Percentiles rank a stretch among this genome's conserved stretches.
Conservation (phyloP, 805 yeast genomes). For the Candida sakaeoensis region DNA sequence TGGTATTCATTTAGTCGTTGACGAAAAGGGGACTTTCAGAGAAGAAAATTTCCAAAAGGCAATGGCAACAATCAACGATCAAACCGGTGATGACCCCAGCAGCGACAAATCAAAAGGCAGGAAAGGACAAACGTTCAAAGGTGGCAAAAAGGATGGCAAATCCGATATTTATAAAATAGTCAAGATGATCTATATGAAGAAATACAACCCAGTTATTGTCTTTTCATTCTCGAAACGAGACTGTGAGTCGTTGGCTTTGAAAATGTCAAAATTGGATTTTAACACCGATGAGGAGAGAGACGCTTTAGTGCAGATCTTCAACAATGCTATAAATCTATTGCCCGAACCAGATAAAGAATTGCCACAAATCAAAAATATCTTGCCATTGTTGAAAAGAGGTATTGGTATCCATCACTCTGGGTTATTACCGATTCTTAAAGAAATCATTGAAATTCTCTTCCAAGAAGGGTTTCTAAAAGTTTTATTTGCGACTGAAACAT, state of each 20-base stretch:
- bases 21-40: constrained; percentile 91
- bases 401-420: constrained; percentile 99
- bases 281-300: constrained; percentile 92
- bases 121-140: constrained; percentile 79
- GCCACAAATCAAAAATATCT: constrained; percentile 89
- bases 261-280: constrained; percentile 94
- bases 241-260: constrained; percentile 89
- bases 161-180: constrained; percentile 95
- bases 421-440: constrained; percentile 85
- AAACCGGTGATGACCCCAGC: constrained; percentile 79
- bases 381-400: constrained; percentile 88
- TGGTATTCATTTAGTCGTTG: constrained; percentile 96
- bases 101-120: constrained; percentile 59
- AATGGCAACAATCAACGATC: constrained; percentile 86
- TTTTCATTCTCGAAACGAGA: constrained; percentile 97
- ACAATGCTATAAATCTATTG: constrained; percentile 80
- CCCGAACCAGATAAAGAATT: constrained; percentile 89
- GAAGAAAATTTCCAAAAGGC: constrained; percentile 99
- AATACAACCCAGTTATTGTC: constrained; percentile 96
- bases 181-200: constrained; percentile 95
- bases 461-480: constrained; percentile 96
- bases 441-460: constrained; percentile 91
- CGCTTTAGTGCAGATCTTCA: constrained; percentile 83
- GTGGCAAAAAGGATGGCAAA: constrained; percentile 71
- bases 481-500: constrained; percentile 95